These are phyloP conservation scores for Alternaria panax DNA, from an alignment of 2,329 filamentous ascomycete genomes.

Conservation along the genomic window DNA sequence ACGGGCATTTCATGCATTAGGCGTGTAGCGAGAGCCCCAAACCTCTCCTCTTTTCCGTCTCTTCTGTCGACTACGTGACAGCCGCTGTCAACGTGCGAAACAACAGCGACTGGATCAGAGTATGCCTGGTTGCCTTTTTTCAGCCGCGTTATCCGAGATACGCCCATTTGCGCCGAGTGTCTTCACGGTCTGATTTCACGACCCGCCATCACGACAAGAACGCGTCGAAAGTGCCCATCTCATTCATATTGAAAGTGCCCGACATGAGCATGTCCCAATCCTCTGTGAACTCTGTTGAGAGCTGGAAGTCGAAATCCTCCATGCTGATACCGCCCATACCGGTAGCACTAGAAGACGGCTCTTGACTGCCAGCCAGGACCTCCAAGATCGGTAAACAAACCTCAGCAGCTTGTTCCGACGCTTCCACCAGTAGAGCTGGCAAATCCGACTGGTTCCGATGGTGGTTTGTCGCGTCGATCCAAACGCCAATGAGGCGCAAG, in stretches of 20 bases:
- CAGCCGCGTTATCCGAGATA: neutral
- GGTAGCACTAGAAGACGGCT: neutral
- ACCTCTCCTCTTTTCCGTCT: neutral
- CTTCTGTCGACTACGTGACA: conserved; percentile 3
- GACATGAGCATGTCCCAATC: conserved; percentile 31
- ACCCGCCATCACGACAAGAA: conserved; percentile 3
- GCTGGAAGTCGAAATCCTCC: conserved; percentile 12
- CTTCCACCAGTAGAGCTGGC: conserved; percentile 17
- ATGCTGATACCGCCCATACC: neutral
- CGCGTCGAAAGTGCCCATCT: conserved; percentile 8
- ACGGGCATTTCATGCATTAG: conserved; percentile 17
- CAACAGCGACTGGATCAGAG: neutral
- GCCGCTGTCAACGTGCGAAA: conserved; percentile 13
- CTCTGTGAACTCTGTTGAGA: conserved; percentile 20
- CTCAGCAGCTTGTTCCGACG: conserved; percentile 26
- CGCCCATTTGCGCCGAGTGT: neutral
- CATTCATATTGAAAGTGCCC: conserved; percentile 21
- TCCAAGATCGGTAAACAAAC: conserved; percentile 32
- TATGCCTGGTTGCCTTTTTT: neutral
- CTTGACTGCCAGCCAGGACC: conserved; percentile 16
- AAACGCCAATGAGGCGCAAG: conserved; percentile 25
- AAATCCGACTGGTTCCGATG: conserved; percentile 22
- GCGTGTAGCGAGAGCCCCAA: conserved; percentile 9
- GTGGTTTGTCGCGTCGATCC: conserved; percentile 31
- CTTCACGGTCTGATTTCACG: neutral